These are phyloP conservation scores for Pisolithus albus DNA, from an alignment of 768 basidiomycete genomes.

Conservation along the genomic window DNA sequence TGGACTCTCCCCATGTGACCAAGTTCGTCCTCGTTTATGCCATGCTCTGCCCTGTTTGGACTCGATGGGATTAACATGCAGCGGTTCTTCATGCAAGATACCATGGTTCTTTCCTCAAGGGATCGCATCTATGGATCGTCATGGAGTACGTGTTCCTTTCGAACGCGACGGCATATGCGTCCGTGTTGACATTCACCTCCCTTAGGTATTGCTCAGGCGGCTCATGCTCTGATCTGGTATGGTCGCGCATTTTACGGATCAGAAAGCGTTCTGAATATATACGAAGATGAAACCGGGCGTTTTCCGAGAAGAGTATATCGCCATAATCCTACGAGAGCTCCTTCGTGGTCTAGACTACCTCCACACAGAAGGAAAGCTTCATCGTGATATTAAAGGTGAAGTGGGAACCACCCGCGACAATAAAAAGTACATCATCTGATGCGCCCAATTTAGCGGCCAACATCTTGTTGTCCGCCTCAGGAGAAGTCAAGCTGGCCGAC, in stretches of 20 bases:
- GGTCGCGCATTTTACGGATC: constrained; percentile 20
- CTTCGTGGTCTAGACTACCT: constrained; percentile 91
- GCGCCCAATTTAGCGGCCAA: constrained; percentile 64
- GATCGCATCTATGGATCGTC: constrained; percentile 96
- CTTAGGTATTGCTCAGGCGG: constrained; percentile 93
- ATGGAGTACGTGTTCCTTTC: constrained; percentile 67
- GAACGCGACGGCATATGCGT: not conserved
- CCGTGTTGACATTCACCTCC: constrained; percentile 4
- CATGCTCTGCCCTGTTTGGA: constrained; percentile 19
- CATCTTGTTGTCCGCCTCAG: constrained; percentile 84
- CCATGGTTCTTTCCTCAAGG: constrained; percentile 93
- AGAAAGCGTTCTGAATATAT: constrained; percentile 4
- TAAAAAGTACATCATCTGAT: not conserved
- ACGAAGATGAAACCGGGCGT: constrained; percentile 95
- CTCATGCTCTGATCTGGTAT: constrained; percentile 92
- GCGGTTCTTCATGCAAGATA: constrained; percentile 49
- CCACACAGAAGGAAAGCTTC: constrained; percentile 92
- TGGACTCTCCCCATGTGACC: constrained; percentile 94
- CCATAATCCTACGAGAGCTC: constrained; percentile 90
- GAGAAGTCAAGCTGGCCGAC: constrained; percentile 96
- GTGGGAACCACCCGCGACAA: not conserved
- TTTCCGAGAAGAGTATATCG: constrained; percentile 97
- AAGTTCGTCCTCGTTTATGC: constrained; percentile 53
- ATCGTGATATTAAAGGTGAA: constrained; percentile 97
- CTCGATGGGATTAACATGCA: constrained; percentile 26